Evolutionary conservation across 371 early-diverging fungal genomes (phyloP).

Genomic region (Mucor velutinosus): DNA sequence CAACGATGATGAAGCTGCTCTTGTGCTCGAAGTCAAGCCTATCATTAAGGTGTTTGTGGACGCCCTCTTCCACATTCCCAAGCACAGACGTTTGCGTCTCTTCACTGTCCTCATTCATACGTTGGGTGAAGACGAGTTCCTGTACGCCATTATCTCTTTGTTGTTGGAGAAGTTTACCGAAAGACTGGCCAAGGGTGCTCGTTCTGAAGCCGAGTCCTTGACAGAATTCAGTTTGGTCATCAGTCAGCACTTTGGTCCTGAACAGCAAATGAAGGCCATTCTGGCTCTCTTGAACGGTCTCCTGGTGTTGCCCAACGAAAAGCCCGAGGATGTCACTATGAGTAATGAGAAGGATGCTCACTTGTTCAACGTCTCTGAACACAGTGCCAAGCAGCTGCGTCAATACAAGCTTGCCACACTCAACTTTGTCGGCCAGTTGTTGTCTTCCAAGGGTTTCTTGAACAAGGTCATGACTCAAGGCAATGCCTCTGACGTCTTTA

Average conservation of each 20-base stretch:
- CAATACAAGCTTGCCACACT: slow-evolving; percentile 77
- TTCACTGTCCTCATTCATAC: slow-evolving; percentile 83
- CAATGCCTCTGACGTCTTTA: slow-evolving; percentile 39
- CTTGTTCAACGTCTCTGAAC: slow-evolving; percentile 55
- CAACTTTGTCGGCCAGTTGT: slow-evolving; percentile 67
- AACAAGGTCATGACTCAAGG: slow-evolving; percentile 53
- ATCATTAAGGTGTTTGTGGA: slow-evolving; percentile 91
- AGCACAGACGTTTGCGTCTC: slow-evolving; percentile 87
- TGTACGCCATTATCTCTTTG: slow-evolving; percentile 74
- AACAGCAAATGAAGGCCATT: slow-evolving; percentile 72
- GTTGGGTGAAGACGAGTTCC: slow-evolving; percentile 77
- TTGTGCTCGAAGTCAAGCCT: slow-evolving; percentile 62
- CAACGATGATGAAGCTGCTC: slow-evolving; percentile 42
- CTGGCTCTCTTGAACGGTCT: slow-evolving; percentile 62
- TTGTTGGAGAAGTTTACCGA: slow-evolving; percentile 74
- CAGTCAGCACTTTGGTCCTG: slow-evolving; percentile 63
- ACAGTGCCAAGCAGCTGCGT: slow-evolving; percentile 69
- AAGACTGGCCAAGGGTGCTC: slow-evolving; percentile 53
- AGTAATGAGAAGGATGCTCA: slow-evolving; percentile 16
- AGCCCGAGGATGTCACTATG: slow-evolving; percentile 45
- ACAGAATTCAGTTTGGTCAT: slow-evolving; percentile 71
- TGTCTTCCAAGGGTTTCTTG: slow-evolving; percentile 67
- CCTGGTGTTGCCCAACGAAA: slow-evolving; percentile 67
- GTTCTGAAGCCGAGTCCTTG: slow-evolving; percentile 59
- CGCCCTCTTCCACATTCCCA: slow-evolving; percentile 90